phyloP scores from a whole-genome alignment of 306 rosid genomes.

The cucumber (Cucumis sativus) region DNA sequence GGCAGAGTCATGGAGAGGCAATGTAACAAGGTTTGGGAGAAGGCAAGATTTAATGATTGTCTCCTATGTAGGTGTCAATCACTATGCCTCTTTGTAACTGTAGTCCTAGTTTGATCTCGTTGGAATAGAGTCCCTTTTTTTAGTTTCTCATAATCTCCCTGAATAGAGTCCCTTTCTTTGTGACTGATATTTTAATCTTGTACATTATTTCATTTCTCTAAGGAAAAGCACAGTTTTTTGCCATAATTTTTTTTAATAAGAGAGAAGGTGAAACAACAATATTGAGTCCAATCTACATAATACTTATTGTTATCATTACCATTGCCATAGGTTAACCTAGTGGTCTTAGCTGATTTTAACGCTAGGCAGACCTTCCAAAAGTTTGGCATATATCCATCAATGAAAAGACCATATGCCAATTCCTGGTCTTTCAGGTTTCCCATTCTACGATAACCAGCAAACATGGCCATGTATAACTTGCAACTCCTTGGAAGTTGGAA shows the following conservation, averaged over 20 bases:
- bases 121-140: not conserved
- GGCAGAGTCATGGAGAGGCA: not conserved
- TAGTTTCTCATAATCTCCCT: not conserved
- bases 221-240: not conserved
- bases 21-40: not conserved
- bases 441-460: not conserved
- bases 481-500: not conserved
- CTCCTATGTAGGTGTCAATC: not conserved
- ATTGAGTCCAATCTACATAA: not conserved
- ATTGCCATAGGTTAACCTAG: not conserved
- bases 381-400: not conserved
- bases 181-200: not conserved
- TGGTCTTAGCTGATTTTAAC: not conserved
- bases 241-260: too few relatives aligned
- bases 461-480: not conserved
- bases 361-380: too few relatives aligned
- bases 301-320: not conserved
- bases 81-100: not conserved
- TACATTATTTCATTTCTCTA: not conserved
- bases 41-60: not conserved
- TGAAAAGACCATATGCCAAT: not conserved
- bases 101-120: not conserved
- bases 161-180: too few relatives aligned
- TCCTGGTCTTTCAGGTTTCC: not conserved
- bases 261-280: not conserved